Base-by-base conservation (phyloP, 768 basidiomycete genomes). In the Panaeolus cyanescens region DNA sequence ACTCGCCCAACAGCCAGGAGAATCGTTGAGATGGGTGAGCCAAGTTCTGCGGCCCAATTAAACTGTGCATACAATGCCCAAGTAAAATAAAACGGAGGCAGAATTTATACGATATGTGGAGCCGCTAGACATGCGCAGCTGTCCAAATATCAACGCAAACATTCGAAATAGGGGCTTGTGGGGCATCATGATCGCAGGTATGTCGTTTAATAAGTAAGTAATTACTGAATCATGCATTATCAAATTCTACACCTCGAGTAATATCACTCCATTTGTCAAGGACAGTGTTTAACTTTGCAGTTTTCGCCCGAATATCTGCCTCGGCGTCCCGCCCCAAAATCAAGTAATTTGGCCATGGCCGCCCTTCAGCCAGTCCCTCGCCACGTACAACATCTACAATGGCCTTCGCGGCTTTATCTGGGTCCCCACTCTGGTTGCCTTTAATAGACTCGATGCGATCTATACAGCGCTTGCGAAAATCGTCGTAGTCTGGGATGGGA, bases 201-300 rank as follows among this genome's bases (percentile, higher is more conserved):
- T n/a, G n/a, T n/a, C n/a, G n/a, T n/a, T n/a, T n/a, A n/a, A n/a
- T n/a, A n/a, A n/a, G n/a, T n/a, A n/a, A n/a, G n/a, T n/a, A n/a
- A n/a, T n/a, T n/a, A n/a, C n/a, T n/a, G n/a, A 7, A 34, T 13
- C 7, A 34, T 34, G 7, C 33, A 3, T 42, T 13, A 34, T 70
- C 79, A 56, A 80, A 74, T 56, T 75, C 75, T 2, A 84, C 79
- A 25, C 79, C 75, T 53, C 75, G 68, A 12, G 82, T 73, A 22
- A 84, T 74, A 67, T 86, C 83, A 60, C 75, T 74, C 85, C 85
- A 87, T 55, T 83, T 82, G 57, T 86, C 83, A 19, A 88, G 75
- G 20, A 77, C 74, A 28, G 70, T 64, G 59, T 84, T 65, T 40
- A 84, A 72, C 61, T 73, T 76, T 17, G 67, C 67, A 54, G 78